A percentile compares a stretch with the other conserved stretches of the same genome.
phyloP scores from a whole-genome alignment of 306 rosid genomes.

The Pyrus pyrifolia region DNA sequence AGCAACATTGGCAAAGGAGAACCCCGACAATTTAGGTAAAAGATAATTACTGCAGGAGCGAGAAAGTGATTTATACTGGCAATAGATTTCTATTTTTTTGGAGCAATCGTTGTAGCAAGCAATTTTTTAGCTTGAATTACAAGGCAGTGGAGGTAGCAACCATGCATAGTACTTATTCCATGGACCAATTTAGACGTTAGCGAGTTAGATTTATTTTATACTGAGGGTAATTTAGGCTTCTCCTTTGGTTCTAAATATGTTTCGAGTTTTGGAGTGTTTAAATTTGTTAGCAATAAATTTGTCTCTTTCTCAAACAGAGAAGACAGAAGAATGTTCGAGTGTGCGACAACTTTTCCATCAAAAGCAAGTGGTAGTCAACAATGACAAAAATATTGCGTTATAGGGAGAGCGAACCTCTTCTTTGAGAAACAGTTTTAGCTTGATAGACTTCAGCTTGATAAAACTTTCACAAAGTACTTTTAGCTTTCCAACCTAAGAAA shows the following conservation, averaged over 20 bases:
- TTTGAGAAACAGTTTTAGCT: slow-evolving; percentile 67
- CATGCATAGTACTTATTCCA: not conserved
- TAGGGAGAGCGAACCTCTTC: slow-evolving; percentile 60
- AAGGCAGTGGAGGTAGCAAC: not conserved
- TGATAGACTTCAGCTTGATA: slow-evolving; percentile 64
- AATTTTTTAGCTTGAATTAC: not conserved
- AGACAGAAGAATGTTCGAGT: too few species aligned
- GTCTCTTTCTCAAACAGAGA: not conserved
- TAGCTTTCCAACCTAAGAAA: slow-evolving; percentile 70
- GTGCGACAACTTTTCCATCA: too few species aligned
- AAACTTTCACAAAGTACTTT: slow-evolving; percentile 88
- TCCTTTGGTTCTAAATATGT: not conserved
- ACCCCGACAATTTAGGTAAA: slow-evolving; percentile 44
- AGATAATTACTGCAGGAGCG: not conserved
- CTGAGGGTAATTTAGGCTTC: not conserved
- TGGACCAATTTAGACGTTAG: not conserved
- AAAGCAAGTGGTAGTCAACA: not conserved
- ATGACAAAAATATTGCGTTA: not conserved
- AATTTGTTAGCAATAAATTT: too few species aligned
- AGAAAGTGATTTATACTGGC: not conserved
- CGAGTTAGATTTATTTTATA: not conserved
- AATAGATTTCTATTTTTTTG: not conserved
- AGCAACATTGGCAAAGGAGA: slow-evolving; percentile 72
- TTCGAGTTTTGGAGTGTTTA: too few species aligned
- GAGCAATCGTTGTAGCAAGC: not conserved